Evolutionary conservation across 1,139 yeast genomes (phyloP).

Genomic region (Suhomyces yuchorum): DNA sequence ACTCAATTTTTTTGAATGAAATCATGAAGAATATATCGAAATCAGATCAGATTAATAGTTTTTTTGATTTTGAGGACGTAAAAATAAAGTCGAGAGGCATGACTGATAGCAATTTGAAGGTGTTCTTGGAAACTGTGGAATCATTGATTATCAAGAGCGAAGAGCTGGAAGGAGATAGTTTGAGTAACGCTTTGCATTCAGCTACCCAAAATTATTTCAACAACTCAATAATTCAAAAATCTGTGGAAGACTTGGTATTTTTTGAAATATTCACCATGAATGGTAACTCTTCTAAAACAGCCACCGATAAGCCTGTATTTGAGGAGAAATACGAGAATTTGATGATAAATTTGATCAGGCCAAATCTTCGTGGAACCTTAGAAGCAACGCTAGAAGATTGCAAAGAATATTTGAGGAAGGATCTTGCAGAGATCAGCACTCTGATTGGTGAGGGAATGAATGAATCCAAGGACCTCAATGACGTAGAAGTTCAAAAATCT

Average conservation of each 20-base stretch:
- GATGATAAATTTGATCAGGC: conserved; percentile 43
- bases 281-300: conserved; percentile 28
- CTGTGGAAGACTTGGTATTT: conserved; percentile 33
- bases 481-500: conserved; percentile 4
- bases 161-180: neutral
- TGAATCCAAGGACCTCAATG: neutral
- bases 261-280: conserved; percentile 42
- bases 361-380: conserved; percentile 35
- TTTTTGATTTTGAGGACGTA: neutral
- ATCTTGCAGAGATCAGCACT: conserved; percentile 1
- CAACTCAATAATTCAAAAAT: conserved; percentile 23
- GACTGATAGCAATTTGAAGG: neutral
- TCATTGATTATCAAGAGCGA: neutral
- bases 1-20: conserved; percentile 18
- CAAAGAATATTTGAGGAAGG: conserved; percentile 30
- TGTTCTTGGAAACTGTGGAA: neutral
- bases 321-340: conserved; percentile 45
- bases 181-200: neutral
- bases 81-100: neutral
- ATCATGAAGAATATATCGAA: neutral
- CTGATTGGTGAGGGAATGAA: neutral
- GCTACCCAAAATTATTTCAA: conserved; percentile 17
- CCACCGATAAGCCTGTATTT: conserved; percentile 18
- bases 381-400: conserved; percentile 38
- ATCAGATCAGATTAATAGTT: neutral